A percentile compares a stretch with the other conserved stretches of the same genome.
These are phyloP conservation scores for Jacaranda copaia DNA, from an alignment of 257 asterid species.

Conservation along the genomic window DNA sequence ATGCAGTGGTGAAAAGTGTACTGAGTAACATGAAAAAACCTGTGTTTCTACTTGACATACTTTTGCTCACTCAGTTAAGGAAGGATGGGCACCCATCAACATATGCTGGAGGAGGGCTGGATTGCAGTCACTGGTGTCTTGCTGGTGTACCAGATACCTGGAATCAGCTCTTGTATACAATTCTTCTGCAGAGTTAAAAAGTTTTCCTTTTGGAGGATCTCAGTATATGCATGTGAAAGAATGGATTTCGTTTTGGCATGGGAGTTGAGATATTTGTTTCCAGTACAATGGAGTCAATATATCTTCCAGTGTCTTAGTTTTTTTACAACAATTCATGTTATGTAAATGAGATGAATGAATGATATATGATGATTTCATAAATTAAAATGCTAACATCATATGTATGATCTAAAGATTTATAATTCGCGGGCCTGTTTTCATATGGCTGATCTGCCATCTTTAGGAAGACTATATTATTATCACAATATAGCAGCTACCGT, in stretches of 20 bases:
- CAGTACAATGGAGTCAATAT: too few relatives aligned
- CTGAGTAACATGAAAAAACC: constrained; percentile 57
- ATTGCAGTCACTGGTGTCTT: constrained; percentile 93
- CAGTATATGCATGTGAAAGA: not conserved
- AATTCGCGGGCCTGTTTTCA: too few relatives aligned
- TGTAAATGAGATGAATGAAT: not conserved
- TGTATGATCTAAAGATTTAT: too few relatives aligned
- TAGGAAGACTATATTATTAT: not conserved
- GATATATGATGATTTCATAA: not conserved
- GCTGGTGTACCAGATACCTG: constrained; percentile 91
- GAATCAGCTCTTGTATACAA: constrained; percentile 69
- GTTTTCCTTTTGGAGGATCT: not conserved
- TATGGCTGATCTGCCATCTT: too few relatives aligned
- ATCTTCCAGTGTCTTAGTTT: not conserved
- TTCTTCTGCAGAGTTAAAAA: constrained; percentile 40
- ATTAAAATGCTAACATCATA: too few relatives aligned
- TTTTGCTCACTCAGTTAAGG: constrained; percentile 66
- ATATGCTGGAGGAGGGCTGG: constrained; percentile 46
- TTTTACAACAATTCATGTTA: not conserved
- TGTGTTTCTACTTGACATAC: constrained; percentile 61
- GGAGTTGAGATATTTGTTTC: not conserved
- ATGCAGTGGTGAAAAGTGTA: constrained; percentile 49
- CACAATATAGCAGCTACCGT: not conserved
- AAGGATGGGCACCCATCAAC: constrained; percentile 80
- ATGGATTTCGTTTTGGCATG: not conserved